phyloP scores from a whole-genome alignment of 2,329 filamentous ascomycete species.

The Teratosphaeria pseudoeucalypti region DNA sequence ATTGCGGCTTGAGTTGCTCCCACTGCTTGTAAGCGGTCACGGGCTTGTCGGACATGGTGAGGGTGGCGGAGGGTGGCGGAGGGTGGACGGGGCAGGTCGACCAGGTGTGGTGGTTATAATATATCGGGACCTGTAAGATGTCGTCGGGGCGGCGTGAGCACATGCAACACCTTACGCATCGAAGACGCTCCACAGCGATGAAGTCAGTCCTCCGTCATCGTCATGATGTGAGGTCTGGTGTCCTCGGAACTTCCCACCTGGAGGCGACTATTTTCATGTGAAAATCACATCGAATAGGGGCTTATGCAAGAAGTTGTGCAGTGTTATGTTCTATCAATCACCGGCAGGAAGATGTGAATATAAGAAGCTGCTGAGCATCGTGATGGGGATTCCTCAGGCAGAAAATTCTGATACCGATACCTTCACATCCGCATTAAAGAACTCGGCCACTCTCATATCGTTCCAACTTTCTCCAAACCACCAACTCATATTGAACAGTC shows the following conservation, averaged over 20 bases:
- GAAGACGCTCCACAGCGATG: neutral
- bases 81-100: neutral
- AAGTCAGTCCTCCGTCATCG: neutral
- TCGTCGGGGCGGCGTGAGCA: neutral
- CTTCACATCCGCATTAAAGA: neutral
- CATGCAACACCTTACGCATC: neutral
- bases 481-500: neutral
- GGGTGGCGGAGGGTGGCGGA: neutral
- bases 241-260: neutral
- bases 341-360: neutral
- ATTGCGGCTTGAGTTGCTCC: conserved; percentile 14
- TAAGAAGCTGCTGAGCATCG: neutral
- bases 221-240: neutral
- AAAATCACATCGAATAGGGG: neutral
- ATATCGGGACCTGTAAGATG: no score
- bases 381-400: neutral
- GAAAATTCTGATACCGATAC: neutral
- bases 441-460: neutral
- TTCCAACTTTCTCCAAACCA: neutral
- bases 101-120: neutral
- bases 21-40: conserved; percentile 18
- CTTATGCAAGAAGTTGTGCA: neutral
- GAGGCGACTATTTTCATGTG: neutral
- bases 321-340: neutral
- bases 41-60: conserved; percentile 1